Conservation (phyloP, 225 moss, liverwort and hornwort genomes). For the Polytrichum formosum region DNA sequence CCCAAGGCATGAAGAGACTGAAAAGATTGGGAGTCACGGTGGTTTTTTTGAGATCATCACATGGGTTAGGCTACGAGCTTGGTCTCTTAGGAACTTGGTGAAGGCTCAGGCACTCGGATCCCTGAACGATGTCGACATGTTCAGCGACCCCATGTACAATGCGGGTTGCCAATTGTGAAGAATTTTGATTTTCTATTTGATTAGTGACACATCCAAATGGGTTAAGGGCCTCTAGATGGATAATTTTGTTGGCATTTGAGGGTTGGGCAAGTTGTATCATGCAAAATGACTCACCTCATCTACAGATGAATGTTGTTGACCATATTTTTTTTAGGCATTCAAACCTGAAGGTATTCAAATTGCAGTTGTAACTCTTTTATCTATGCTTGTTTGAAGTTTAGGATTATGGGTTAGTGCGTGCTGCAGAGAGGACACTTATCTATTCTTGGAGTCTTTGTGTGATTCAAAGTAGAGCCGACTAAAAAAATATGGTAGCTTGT, state of each 20-base stretch:
- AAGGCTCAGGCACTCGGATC: constrained; percentile 25
- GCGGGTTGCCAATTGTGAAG: background rate
- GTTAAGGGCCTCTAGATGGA: background rate
- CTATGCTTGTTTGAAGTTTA: too few species aligned
- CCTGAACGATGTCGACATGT: constrained; percentile 40
- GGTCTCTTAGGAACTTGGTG: background rate
- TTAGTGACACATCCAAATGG: background rate
- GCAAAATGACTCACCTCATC: background rate
- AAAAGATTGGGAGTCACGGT: constrained; percentile 7
- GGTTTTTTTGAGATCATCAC: background rate
- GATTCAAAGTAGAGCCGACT: too few species aligned
- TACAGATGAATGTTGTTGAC: background rate
- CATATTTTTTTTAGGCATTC: background rate
- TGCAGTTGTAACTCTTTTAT: too few species aligned
- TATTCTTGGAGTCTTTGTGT: too few species aligned
- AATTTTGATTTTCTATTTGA: background rate
- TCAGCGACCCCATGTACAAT: constrained; percentile 32
- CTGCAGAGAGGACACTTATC: too few species aligned
- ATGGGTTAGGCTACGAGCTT: background rate
- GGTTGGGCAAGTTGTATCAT: background rate
- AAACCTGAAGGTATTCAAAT: background rate
- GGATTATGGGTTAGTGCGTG: too few species aligned
- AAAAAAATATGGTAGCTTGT: too few species aligned
- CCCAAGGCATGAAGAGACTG: constrained; percentile 35
- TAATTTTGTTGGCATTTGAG: background rate